phyloP scores from a whole-genome alignment of 768 basidiomycete genomes.

The Kwoniella sp. region DNA sequence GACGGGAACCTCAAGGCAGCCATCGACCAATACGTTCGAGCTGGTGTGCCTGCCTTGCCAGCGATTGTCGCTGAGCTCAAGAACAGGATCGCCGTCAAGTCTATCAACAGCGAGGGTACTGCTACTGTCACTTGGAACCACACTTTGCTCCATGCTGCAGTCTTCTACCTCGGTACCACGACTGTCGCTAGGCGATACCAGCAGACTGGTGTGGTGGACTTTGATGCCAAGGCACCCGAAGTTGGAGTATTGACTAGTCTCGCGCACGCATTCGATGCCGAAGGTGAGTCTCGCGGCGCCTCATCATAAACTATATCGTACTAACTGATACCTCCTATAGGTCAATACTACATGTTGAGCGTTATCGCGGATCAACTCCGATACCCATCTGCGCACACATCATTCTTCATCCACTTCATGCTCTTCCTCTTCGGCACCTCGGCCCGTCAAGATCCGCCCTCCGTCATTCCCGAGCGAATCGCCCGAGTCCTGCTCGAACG shows the following conservation, averaged over 20 bases:
- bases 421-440: conserved; percentile 72
- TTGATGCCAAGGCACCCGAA: conserved; percentile 78
- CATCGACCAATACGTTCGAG: conserved; percentile 82
- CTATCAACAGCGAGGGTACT: conserved; percentile 49
- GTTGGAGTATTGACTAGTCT: conserved; percentile 82
- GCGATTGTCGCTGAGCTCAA: conserved; percentile 71
- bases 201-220: conserved; percentile 76
- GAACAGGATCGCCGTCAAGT: conserved; percentile 68
- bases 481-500: conserved; percentile 79
- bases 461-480: conserved; percentile 65
- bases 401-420: conserved; percentile 92
- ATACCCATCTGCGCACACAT: conserved; percentile 97
- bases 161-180: conserved; percentile 93
- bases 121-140: conserved; percentile 74
- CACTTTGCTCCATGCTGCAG: conserved; percentile 86
- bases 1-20: conserved; percentile 73
- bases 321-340: conserved; percentile 60
- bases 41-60: conserved; percentile 57
- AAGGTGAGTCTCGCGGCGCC: conserved; percentile 65
- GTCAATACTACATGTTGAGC: conserved; percentile 90
- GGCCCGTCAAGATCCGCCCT: conserved; percentile 27
- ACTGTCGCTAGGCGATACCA: conserved; percentile 87
- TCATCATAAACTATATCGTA: conserved; percentile 4
- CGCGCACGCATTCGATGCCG: conserved; percentile 78
- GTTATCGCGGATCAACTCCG: conserved; percentile 93